Base-by-base conservation (phyloP, 768 basidiomycete genomes). In the Fomitopsis serialis region DNA sequence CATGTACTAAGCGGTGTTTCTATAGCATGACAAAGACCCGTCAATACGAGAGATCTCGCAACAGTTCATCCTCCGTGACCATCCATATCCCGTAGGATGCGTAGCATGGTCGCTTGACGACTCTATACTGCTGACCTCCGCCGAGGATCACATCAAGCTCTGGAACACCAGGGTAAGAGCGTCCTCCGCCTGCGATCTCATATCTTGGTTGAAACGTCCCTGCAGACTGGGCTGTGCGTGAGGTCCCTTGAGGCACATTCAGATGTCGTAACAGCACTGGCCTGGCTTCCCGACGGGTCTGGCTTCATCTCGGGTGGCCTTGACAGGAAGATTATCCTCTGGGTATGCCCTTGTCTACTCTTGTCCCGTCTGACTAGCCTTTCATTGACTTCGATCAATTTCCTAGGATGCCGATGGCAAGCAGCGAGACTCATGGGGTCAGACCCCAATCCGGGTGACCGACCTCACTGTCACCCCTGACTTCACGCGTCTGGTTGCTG, bases 21-120 rank as follows among this genome's bases (percentile, higher is more conserved):
- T 5, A 10, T 48, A 84, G 74, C 68, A 72, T 45, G 79, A 79
- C 54, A 65, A 71, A 47, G 75, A 76, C 57, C 68, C 76, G 46
- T 73, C 78, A 49, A 72, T 74, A 47, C 76, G 80, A 61, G 85
- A 82, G 63, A 86, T 84, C 78, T 72, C 69, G 32, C 74, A 76
- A 45, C 78, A 82, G 57, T 74, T 73, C 55, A 78, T 78, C 25
- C 70, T 98, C 50, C 72, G 78, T 36, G 91, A 87, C n/a, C 94
- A 97, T 66, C 75, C 76, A 24, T 87, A 87, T 64, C 66, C 84
- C 9, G 85, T 98, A 3, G 85, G 85, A 43, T 87, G 84, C 60
- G 71, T 99, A 54, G 85, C 93, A 1, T 99, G 96, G 95, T 98
- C 97, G 24, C 76, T 87, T 48, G 92, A 98, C 62, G 93, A 95